A percentile compares a stretch with the other conserved stretches of the same genome.
Evolutionary conservation across 495 filamentous ascomycete species (phyloP).

Genomic region (Penicillium mononematosum): DNA sequence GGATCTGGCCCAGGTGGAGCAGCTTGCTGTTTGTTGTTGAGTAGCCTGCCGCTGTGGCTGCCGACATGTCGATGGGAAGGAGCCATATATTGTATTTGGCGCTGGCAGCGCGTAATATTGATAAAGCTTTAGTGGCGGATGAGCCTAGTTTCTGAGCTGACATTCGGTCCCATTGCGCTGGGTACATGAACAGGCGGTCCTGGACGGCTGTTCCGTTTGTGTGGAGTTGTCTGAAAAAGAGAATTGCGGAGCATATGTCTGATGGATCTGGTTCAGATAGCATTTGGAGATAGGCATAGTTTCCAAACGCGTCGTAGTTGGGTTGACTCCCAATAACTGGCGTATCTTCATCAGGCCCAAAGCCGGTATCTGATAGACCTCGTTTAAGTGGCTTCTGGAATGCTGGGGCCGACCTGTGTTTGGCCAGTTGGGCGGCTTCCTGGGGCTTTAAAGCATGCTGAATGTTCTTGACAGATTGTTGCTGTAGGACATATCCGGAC

Average conservation of each 20-base stretch:
- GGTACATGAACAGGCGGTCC: constrained; percentile 52
- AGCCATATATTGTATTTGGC: constrained; percentile 48
- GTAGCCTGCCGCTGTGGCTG: constrained; percentile 37
- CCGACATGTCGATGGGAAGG: constrained; percentile 47
- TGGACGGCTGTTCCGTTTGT: constrained; percentile 38
- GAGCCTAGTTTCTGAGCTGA: constrained; percentile 25
- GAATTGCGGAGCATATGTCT: constrained; percentile 46
- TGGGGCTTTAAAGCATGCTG: constrained; percentile 57
- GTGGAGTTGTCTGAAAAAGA: constrained; percentile 45
- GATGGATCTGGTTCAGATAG: constrained; percentile 46
- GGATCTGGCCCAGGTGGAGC: constrained; percentile 44
- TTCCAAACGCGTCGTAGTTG: constrained; percentile 21
- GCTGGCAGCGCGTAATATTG: constrained; percentile 38
- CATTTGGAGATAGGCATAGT: constrained; percentile 48
- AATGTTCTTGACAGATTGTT: constrained; percentile 63
- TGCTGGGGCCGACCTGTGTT: constrained; percentile 22
- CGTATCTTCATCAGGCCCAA: constrained; percentile 15
- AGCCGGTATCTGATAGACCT: constrained; percentile 20
- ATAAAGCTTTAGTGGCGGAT: constrained; percentile 32
- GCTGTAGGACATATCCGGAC: constrained; percentile 69
- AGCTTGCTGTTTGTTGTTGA: constrained; percentile 41
- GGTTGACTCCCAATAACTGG: constrained; percentile 8
- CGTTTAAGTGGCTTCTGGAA: constrained; percentile 27
- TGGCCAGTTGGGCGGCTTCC: constrained; percentile 17
- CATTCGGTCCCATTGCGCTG: constrained; percentile 44